Conservation (phyloP, 805 yeast species). For the Saturnispora ahearnii region DNA sequence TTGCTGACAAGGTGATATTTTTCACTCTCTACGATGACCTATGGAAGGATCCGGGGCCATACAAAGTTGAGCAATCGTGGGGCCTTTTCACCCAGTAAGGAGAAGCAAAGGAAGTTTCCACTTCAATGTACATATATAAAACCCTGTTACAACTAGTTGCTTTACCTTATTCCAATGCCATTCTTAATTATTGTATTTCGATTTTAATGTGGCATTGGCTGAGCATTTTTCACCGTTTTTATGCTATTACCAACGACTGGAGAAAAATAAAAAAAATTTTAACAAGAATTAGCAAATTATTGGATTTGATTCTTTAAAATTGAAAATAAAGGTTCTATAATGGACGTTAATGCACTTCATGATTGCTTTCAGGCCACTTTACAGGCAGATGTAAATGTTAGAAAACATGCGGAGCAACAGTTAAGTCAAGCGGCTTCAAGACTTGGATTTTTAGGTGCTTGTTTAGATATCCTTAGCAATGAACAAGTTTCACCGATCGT, state of each 20-base stretch:
- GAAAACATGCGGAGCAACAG: slow-evolving; percentile 63
- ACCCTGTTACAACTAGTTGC: no score
- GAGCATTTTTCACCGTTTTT: neutral
- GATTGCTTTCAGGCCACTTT: slow-evolving; percentile 76
- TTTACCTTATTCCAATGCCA: neutral
- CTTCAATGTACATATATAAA: neutral
- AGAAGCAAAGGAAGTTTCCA: no score
- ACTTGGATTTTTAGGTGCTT: slow-evolving; percentile 75
- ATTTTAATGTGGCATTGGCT: neutral
- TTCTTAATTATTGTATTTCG: neutral
- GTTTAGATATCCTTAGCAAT: slow-evolving; percentile 63
- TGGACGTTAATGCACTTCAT: slow-evolving; percentile 64
- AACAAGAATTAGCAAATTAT: neutral
- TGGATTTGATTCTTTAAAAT: neutral
- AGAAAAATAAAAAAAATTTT: neutral
- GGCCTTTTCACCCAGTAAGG: slow-evolving; percentile 32
- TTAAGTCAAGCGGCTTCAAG: slow-evolving; percentile 47
- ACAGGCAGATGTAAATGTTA: slow-evolving; percentile 49
- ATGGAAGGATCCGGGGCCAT: slow-evolving; percentile 52
- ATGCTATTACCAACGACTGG: neutral
- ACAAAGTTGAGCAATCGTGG: slow-evolving; percentile 56
- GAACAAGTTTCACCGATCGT: slow-evolving; percentile 45
- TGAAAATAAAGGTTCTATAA: slow-evolving; percentile 19
- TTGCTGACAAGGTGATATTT: slow-evolving; percentile 43
- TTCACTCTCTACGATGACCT: slow-evolving; percentile 55